Base-by-base conservation (phyloP, 1,284 basidiomycete species). In the Cystobasidiaceae sp. region DNA sequence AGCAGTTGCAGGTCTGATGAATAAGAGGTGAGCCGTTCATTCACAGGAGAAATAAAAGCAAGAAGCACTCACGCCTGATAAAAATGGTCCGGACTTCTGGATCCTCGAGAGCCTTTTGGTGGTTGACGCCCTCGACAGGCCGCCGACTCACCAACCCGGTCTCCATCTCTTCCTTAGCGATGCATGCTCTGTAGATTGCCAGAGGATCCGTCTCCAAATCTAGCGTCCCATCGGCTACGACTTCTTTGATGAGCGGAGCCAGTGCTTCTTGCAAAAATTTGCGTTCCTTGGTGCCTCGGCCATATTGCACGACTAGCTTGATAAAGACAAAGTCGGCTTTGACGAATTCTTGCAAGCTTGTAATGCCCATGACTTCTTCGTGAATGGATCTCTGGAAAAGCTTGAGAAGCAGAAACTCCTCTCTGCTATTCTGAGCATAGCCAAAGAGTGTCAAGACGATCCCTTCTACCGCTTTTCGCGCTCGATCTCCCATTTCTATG, bases 321-420 rank as follows among this genome's bases (percentile, higher is more conserved):
- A 93, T 83, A 75, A 94, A 96, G 75, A 62, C 88, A 83, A 80
- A 92, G 82, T 80, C 79, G 58, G 76, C 74, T 37, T 82, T 80
- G 55, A 85, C 79, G 59, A 94, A 81, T 30, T 85, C 83, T 15
- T 84, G 80, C 32, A 90, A 78, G 2, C 83, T 80, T 5, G 75
- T 75, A 1, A 88, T 83, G 30, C 81, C 79, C 6, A 79, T 74
- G 55, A 93, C 79, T 75, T 96, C 90, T 68, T 92, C 87, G 61
- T 83, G 83, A 49, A 94, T 87, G 1, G 89, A 84, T 64, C 90
- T 90, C 82, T 94, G 91, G 75, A 97, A 87, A 65, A 98, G 78
- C 77, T 97, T 96, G 72, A 97, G 82, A 60, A 98, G 81, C 32
- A 97, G 81, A 75, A 88, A 98, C 73, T 97, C 93, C 75, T 98